A percentile compares a stretch with the other conserved stretches of the same genome.
Evolutionary conservation across 1,139 yeast species (phyloP).

Genomic region (Debaryomyces psychrophilus): DNA sequence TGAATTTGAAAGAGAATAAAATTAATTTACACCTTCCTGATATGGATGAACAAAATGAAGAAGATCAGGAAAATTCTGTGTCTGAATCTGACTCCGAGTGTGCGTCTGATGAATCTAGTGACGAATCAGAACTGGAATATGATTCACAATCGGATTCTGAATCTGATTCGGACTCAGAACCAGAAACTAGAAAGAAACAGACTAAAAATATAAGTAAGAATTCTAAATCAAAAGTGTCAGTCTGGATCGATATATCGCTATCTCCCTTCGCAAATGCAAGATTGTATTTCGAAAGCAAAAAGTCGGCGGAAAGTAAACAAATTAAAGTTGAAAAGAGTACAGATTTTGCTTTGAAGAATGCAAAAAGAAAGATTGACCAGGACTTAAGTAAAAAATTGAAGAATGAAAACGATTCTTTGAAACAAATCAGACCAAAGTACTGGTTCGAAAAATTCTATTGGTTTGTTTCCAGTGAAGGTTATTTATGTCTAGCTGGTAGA

Average conservation of each 20-base stretch:
- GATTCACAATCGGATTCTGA: constrained; percentile 33
- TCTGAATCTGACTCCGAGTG: constrained; percentile 34
- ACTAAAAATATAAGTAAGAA: constrained; percentile 22
- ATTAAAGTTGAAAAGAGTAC: constrained; percentile 81
- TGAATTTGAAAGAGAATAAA: constrained; percentile 70
- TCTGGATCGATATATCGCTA: constrained; percentile 66
- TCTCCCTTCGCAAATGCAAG: constrained; percentile 93
- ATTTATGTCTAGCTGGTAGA: constrained; percentile 82
- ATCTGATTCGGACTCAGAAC: constrained; percentile 28
- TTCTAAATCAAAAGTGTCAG: constrained; percentile 40
- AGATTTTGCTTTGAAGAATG: constrained; percentile 76
- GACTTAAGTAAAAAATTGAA: constrained; percentile 72
- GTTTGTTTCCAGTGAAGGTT: constrained; percentile 90
- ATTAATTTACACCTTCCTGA: constrained; percentile 64
- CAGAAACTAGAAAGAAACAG: constrained; percentile 16
- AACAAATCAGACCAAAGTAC: constrained; percentile 67
- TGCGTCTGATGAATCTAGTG: constrained; percentile 20
- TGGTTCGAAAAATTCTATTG: constrained; percentile 96
- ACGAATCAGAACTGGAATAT: constrained; percentile 33
- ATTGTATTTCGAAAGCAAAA: constrained; percentile 78
- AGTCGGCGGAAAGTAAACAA: constrained; percentile 76
- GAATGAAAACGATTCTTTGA: constrained; percentile 63
- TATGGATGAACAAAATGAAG: constrained; percentile 35
- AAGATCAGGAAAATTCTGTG: constrained; percentile 27
- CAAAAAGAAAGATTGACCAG: constrained; percentile 74